Evolutionary conservation across 2,329 filamentous ascomycete genomes (phyloP).

Genomic region (Pleomassaria siparia): DNA sequence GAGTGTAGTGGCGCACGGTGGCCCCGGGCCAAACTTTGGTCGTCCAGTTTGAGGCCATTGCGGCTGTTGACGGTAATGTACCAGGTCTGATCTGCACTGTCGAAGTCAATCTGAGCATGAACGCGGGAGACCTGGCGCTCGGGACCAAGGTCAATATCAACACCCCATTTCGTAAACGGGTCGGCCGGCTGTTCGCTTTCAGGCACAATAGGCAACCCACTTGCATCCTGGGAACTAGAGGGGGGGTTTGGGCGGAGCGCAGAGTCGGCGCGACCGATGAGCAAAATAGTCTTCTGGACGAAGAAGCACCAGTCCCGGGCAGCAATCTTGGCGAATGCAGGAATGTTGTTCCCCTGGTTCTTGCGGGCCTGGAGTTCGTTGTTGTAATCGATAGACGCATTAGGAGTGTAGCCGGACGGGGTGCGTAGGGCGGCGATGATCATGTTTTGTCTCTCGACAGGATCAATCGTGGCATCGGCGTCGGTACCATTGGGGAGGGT

Average conservation of each 20-base stretch:
- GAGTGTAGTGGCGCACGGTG: conserved; percentile 70
- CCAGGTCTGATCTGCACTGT: conserved; percentile 62
- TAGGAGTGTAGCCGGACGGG: conserved; percentile 51
- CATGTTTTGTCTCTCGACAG: conserved; percentile 40
- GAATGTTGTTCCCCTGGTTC: conserved; percentile 47
- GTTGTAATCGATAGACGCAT: conserved; percentile 59
- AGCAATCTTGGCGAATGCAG: conserved; percentile 79
- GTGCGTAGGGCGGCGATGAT: conserved; percentile 46
- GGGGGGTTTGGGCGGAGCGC: conserved; percentile 30
- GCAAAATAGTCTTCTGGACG: conserved; percentile 71
- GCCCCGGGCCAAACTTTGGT: conserved; percentile 67
- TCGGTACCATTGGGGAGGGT: conserved; percentile 39
- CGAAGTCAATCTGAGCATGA: conserved; percentile 54
- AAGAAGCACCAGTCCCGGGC: conserved; percentile 85
- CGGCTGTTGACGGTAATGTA: conserved; percentile 84
- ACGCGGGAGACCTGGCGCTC: conserved; percentile 53
- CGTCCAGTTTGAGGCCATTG: conserved; percentile 87
- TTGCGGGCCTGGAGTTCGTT: conserved; percentile 50
- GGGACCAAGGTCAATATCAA: conserved; percentile 80
- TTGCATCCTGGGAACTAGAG: conserved; percentile 27
- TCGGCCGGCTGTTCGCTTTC: conserved; percentile 30
- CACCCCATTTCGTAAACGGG: conserved; percentile 41
- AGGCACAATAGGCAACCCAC: conserved; percentile 16
- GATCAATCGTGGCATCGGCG: conserved; percentile 30
- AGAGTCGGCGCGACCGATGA: conserved; percentile 65